Conservation (phyloP, 768 basidiomycete genomes). For the Stropharia rugosoannulata region DNA sequence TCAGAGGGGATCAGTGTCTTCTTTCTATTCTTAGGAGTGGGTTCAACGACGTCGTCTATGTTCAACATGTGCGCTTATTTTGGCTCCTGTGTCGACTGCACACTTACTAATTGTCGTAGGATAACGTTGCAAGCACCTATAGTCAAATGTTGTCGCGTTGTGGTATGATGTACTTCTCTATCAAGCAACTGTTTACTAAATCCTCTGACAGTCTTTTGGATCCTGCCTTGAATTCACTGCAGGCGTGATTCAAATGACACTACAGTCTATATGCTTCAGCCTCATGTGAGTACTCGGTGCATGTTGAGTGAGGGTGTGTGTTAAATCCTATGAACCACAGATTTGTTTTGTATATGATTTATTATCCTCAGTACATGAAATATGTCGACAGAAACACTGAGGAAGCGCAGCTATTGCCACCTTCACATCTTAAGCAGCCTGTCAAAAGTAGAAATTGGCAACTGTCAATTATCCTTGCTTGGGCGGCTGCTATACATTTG, state of each 20-base stretch:
- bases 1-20: conserved; percentile 92
- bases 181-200: background rate
- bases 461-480: conserved; percentile 72
- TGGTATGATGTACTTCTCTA: conserved; percentile 49
- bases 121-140: conserved; percentile 83
- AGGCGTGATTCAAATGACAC: conserved; percentile 76
- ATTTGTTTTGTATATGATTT: conserved; percentile 86
- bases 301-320: no score
- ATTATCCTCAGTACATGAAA: conserved; percentile 87
- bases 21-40: conserved; percentile 88
- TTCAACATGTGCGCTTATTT: conserved; percentile 70
- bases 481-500: conserved; percentile 74
- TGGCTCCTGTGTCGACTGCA: background rate
- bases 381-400: conserved; percentile 34
- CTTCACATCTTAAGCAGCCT: conserved; percentile 42
- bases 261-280: conserved; percentile 85
- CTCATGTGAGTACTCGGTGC: conserved; percentile 61
- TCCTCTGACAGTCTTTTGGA: conserved; percentile 53
- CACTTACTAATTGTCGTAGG: conserved; percentile 36
- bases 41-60: conserved; percentile 78
- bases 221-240: conserved; percentile 79
- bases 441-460: conserved; percentile 71
- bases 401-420: conserved; percentile 27
- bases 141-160: conserved; percentile 74
- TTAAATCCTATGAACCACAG: conserved; percentile 34